Evolutionary conservation across 1,284 basidiomycete genomes (phyloP), one percentile per base, ranked within the genome.

Genomic region (Ganoderma leucocontextum): DNA sequence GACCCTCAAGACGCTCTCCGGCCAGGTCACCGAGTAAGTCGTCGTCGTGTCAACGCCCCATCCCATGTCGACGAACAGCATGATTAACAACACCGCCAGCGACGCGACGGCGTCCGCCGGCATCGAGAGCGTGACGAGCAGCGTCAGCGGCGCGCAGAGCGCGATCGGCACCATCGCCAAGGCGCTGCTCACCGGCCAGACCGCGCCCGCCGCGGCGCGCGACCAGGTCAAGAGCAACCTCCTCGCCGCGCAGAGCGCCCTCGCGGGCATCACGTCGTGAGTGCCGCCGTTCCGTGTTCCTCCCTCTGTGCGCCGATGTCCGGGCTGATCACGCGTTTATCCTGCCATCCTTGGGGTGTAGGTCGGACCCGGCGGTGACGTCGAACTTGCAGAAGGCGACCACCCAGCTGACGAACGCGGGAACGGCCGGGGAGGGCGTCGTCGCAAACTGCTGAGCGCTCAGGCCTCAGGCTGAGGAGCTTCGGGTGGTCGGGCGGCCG

Each of bases 111-210:
- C 76, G 1, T 75, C 78, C 8, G 67, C 76, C 8, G 66, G 76
- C 19, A 65, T 77, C 42, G 63, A 73, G 59, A 64, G 76, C 9
- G 80, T 78, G 13, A 70, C 75, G 61, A 63, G 67, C 42, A 79
- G 76, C 10, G 69, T 84, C 44, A 65, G 72, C 57, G 73, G 75
- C 44, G 80, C 81, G 15, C 70, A 79, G 55, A 70, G 60, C 57
- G 82, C 79, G 10, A 79, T 82, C 33, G 75, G 70, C 53, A 75
- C 76, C 9, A 83, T 83, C 63, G 81, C 78, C 12, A 70, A 74
- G 61, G 77, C 82, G 6, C 75, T 84, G 33, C 9, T 80, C 22
- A 75, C 76, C 0, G 81, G 80, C 6, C 76, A 79, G 69, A 66
- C 73, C 5, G 78, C 80, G 4, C 80, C 82, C 19, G 79, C 81